Conservation (phyloP, 1,284 basidiomycete species). For the Tremellales sp. region DNA sequence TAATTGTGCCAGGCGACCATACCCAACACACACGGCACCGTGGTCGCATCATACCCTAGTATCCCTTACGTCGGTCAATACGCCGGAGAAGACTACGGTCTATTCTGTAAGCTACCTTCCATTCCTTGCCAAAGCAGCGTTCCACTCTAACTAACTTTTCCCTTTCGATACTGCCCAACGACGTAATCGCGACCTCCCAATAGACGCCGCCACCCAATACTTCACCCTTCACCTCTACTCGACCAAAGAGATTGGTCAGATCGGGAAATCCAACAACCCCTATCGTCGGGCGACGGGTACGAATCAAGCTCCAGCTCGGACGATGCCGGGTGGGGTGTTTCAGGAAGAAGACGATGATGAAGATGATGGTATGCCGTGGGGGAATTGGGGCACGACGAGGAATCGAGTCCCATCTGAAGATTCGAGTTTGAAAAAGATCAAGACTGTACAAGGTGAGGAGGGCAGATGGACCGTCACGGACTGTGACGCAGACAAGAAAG, state of each 20-base stretch:
- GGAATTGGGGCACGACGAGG: conserved; percentile 10
- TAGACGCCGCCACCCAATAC: conserved; percentile 57
- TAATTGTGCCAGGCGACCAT: conserved; percentile 58
- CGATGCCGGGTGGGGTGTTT: conserved; percentile 4
- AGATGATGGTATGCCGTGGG: conserved; percentile 17
- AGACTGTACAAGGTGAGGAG: conserved; percentile 69
- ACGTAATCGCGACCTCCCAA: conserved; percentile 28
- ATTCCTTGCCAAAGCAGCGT: conserved; percentile 1
- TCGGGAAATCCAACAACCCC: not conserved
- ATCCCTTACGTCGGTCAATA: conserved; percentile 93
- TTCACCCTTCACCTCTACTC: conserved; percentile 86
- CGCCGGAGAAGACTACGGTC: conserved; percentile 52
- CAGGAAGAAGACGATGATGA: conserved; percentile 19
- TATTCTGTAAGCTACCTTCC: conserved; percentile 27
- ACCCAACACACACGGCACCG: conserved; percentile 81
- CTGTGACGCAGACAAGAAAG: conserved; percentile 86
- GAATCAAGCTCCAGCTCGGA: too few species aligned
- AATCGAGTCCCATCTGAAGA: conserved; percentile 29
- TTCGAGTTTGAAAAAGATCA: conserved; percentile 69
- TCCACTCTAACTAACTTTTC: conserved; percentile 56
- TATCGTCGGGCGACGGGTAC: too few species aligned
- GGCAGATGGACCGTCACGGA: conserved; percentile 92
- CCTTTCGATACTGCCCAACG: conserved; percentile 36
- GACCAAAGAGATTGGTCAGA: conserved; percentile 46
- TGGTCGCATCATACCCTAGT: conserved; percentile 73